Percentiles rank a stretch among this genome's conserved stretches.
Conservation (phyloP, 2,329 filamentous ascomycete species). For the Arthroderma uncinatum region DNA sequence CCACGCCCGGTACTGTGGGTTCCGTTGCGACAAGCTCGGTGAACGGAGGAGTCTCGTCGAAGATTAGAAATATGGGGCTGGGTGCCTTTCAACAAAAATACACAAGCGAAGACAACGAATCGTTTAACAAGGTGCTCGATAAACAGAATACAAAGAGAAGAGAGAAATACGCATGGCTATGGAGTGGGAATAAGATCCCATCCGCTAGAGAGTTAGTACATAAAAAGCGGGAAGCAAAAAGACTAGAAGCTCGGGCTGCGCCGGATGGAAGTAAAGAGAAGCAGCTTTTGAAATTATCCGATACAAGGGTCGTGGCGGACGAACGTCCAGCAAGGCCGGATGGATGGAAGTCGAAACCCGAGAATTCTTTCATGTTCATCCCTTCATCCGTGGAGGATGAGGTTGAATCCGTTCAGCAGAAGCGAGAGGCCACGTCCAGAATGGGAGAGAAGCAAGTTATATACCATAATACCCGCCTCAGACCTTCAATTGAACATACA, state of each 20-base stretch:
- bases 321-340: slow-evolving; percentile 67
- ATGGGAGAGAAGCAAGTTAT: slow-evolving; percentile 66
- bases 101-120: slow-evolving; percentile 96
- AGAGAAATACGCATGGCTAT: slow-evolving; percentile 81
- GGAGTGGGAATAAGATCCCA: slow-evolving; percentile 72
- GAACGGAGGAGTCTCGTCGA: slow-evolving; percentile 27
- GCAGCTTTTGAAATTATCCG: slow-evolving; percentile 39
- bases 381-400: slow-evolving; percentile 42
- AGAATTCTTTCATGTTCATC: slow-evolving; percentile 79
- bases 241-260: slow-evolving; percentile 54
- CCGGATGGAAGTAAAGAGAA: slow-evolving; percentile 50
- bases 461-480: slow-evolving; percentile 74
- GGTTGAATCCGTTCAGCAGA: slow-evolving; percentile 52
- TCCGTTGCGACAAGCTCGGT: slow-evolving; percentile 29
- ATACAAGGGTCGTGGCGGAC: slow-evolving; percentile 34
- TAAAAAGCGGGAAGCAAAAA: slow-evolving; percentile 49
- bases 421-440: slow-evolving; percentile 57
- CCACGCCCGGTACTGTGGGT: slow-evolving; percentile 27
- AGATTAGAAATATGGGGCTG: slow-evolving; percentile 60
- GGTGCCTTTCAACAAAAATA: slow-evolving; percentile 82
- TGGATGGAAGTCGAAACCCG: slow-evolving; percentile 60
- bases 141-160: slow-evolving; percentile 75
- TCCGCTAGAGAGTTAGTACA: slow-evolving; percentile 51
- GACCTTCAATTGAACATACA: slow-evolving; percentile 25
- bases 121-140: slow-evolving; percentile 85